These are phyloP conservation scores for Penicillium sp. DNA, from an alignment of 2,329 filamentous ascomycete species.

Conservation along the genomic window DNA sequence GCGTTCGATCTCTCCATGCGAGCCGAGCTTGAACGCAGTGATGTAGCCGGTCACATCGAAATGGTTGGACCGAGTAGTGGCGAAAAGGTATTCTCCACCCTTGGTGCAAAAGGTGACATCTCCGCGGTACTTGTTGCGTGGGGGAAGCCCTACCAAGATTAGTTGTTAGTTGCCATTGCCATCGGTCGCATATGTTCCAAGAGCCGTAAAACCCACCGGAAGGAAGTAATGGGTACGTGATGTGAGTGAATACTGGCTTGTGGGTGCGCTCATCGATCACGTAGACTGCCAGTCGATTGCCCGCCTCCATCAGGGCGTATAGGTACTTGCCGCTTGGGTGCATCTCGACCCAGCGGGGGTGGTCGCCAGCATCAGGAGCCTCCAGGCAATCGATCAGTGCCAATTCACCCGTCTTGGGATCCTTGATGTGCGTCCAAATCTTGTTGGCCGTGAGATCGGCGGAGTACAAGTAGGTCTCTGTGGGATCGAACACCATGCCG, in stretches of 20 bases:
- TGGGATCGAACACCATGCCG: conserved; percentile 49
- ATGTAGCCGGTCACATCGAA: conserved; percentile 78
- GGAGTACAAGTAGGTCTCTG: conserved; percentile 48
- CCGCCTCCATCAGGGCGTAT: conserved; percentile 87
- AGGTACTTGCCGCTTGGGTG: conserved; percentile 74
- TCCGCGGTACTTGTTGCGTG: conserved; percentile 67
- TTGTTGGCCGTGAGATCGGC: conserved; percentile 50
- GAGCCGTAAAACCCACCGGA: conserved; percentile 53
- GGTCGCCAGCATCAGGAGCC: conserved; percentile 69
- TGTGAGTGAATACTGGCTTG: conserved; percentile 74
- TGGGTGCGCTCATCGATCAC: conserved; percentile 71
- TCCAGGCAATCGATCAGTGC: conserved; percentile 69
- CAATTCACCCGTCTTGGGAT: conserved; percentile 58
- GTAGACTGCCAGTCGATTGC: conserved; percentile 79
- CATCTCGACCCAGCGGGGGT: conserved; percentile 85
- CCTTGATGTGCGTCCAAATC: conserved; percentile 79
- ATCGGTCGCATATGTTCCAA: not conserved
- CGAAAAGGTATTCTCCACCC: conserved; percentile 74
- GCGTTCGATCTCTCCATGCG: conserved; percentile 67
- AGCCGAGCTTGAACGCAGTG: conserved; percentile 70
- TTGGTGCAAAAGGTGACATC: conserved; percentile 75
- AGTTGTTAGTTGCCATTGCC: not conserved
- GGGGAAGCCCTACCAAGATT: conserved; percentile 31
- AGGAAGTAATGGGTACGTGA: conserved; percentile 75
- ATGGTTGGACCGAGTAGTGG: conserved; percentile 75